Evolutionary conservation across 148 eudicot genomes (phyloP).

Genomic region (Heliamphora exappendiculata): DNA sequence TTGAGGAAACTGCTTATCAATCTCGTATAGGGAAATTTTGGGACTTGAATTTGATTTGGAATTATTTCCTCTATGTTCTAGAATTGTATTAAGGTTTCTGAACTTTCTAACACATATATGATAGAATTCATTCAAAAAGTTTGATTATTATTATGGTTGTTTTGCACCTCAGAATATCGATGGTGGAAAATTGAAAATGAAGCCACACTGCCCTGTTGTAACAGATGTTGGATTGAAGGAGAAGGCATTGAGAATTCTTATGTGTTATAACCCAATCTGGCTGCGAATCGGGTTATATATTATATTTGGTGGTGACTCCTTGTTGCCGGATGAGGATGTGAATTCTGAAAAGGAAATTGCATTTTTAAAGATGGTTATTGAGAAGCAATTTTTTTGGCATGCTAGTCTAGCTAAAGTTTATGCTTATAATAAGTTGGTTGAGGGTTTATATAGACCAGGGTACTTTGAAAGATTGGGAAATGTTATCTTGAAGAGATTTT

Average conservation of each 20-base stretch:
- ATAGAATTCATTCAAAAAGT: background rate
- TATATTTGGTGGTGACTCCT: constrained; percentile 79
- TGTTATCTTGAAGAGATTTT: constrained; percentile 74
- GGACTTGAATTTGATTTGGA: background rate
- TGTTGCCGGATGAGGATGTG: constrained; percentile 52
- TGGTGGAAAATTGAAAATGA: constrained; percentile 90
- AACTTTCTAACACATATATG: background rate
- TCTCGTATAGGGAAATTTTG: too few species aligned
- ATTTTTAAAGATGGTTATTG: constrained; percentile 76
- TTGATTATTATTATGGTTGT: background rate
- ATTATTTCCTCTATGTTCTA: background rate
- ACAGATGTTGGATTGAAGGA: constrained; percentile 91
- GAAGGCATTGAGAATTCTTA: constrained; percentile 58
- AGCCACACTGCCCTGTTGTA: constrained; percentile 78
- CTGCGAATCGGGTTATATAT: constrained; percentile 76
- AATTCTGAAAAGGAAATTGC: constrained; percentile 64
- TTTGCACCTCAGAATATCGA: constrained; percentile 63
- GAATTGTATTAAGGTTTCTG: background rate
- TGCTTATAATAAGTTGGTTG: constrained; percentile 87
- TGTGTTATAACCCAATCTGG: constrained; percentile 81
- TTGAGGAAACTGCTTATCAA: too few species aligned
- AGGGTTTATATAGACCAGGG: constrained; percentile 89
- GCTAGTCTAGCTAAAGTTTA: constrained; percentile 64
- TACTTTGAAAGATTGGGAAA: constrained; percentile 77
- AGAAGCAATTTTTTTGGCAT: constrained; percentile 81